Evolutionary conservation across 2,329 filamentous ascomycete species (phyloP), one percentile per base, ranked within the genome.

Genomic region (Colletotrichum scovillei): DNA sequence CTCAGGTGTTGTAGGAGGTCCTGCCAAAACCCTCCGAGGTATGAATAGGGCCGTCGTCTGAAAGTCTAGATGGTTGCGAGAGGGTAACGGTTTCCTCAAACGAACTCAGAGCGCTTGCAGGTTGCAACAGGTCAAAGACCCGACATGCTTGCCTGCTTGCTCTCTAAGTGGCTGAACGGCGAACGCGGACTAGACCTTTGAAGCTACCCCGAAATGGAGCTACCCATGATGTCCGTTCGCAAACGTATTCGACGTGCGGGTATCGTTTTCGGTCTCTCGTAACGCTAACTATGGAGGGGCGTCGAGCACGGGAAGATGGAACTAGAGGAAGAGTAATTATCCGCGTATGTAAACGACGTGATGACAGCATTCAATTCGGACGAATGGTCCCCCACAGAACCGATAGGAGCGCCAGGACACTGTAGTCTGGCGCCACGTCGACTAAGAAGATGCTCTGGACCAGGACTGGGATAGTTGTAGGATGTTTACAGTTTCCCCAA

Each of bases 51-150:
- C 24, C 42, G 60, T 56, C 66, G 42, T 64, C 70, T 30, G 14
- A 70, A 30, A 24, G 53, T 19, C 60, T 14, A 28, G 66, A 69
- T 28, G 70, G 49, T 49, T 35, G 55, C 46, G 24, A 57, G 60
- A 22, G 60, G 32, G 67, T 49, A 70, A 73, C 60, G 70, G 35
- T 11, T 70, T 66, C 66, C 46, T 57, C 30, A 73, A 70, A 73
- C 70, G 60, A 12, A 52, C 28, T 65, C 35, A 73, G 67, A 69
- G 7, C 35, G 58, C 35, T 49, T 35, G 14, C 59, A 56, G 58
- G 26, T 49, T 35, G 35, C 59, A 56, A 59, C 14, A 28, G 38
- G 66, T 60, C 59, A 63, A 73, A 64, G 59, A 64, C 16, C 32
- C 30, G 35, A 42, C 38, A 42, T 7, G 38, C 38, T 42, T 16